Percentiles rank a stretch among this genome's conserved stretches.
Evolutionary conservation across 73 alveolate species (phyloP).

Genomic region (Stentor roeselii): DNA sequence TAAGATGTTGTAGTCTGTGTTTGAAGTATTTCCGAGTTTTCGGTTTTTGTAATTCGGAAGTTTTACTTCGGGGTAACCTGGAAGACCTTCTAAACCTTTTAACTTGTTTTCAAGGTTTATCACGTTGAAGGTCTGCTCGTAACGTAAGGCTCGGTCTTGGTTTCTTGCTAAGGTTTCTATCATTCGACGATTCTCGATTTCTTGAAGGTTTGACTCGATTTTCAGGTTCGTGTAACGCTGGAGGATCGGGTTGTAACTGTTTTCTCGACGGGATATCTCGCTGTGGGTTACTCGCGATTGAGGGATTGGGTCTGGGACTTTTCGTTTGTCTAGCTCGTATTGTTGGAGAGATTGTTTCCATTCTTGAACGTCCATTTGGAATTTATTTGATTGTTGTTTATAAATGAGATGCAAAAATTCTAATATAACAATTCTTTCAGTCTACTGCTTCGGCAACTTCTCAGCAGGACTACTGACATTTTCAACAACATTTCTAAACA

Average conservation of each 20-base stretch:
- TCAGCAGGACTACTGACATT: too few species aligned
- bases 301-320: neutral
- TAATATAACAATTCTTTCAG: too few species aligned
- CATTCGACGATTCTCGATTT: conserved; percentile 63
- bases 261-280: conserved; percentile 61
- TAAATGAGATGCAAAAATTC: too few species aligned
- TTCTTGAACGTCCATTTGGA: too few species aligned
- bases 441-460: too few species aligned
- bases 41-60: conserved; percentile 49
- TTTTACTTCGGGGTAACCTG: conserved; percentile 84
- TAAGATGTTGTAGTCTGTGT: conserved; percentile 65
- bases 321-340: neutral
- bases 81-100: conserved; percentile 84
- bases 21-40: conserved; percentile 44
- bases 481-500: too few species aligned
- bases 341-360: neutral
- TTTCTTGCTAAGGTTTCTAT: conserved; percentile 66
- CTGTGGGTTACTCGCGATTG: conserved; percentile 20
- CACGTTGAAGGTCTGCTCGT: conserved; percentile 84
- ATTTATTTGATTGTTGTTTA: too few species aligned
- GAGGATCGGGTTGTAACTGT: conserved; percentile 62
- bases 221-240: conserved; percentile 56
- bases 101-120: conserved; percentile 80
- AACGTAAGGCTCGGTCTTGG: conserved; percentile 80
- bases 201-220: conserved; percentile 45